Base-by-base conservation (phyloP, 2,329 filamentous ascomycete species). In the Fusarium sp. region DNA sequence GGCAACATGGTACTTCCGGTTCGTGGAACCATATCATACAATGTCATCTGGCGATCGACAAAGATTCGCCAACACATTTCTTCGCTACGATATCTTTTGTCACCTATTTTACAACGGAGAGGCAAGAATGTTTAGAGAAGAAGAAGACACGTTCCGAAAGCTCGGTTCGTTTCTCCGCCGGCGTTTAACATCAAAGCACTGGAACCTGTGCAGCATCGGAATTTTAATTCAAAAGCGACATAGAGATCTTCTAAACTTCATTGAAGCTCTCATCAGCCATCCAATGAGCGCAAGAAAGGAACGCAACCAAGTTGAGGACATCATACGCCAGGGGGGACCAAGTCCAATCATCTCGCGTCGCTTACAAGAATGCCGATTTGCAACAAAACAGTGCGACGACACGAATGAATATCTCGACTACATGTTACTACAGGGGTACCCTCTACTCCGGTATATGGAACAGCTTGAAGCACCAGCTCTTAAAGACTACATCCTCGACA, bases 161-260 rank as follows among this genome's bases (percentile, higher is more conserved):
- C 20, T 37, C 8, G 48, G 35, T 35, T 50, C 32, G 12, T 18
- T 26, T 11, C 38, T 40, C 37, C 37, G 12, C 12, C 11, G 12
- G 18, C 37, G 11, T 40, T 40, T 40, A 7, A 13, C 37, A 40
- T 12, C 18, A 6, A n/a, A 23, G 20, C 20, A 23, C 20, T 23
- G 20, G 20, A 23, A 23, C 20, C 20, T 23, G 20, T 23, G 20
- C 20, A 23, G 20, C 20, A 23, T 23, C 20, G 20, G 20, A 23
- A 23, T 23, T 23, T 12, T 40, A n/a, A 40, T 40, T 6, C 35
- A 35, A 26, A 9, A n/a, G 1, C 13, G 7, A 50, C 32, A n/a
- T 30, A 0, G 5, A 11, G 4, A 3, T 0, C 26, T 50, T 14
- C 5, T 50, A 14, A 0, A 0, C 0, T 35, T 12, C 20, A 17